Evolutionary conservation across 257 asterid species (phyloP), one percentile per base, ranked within the genome.

Genomic region (Solanum piurae): DNA sequence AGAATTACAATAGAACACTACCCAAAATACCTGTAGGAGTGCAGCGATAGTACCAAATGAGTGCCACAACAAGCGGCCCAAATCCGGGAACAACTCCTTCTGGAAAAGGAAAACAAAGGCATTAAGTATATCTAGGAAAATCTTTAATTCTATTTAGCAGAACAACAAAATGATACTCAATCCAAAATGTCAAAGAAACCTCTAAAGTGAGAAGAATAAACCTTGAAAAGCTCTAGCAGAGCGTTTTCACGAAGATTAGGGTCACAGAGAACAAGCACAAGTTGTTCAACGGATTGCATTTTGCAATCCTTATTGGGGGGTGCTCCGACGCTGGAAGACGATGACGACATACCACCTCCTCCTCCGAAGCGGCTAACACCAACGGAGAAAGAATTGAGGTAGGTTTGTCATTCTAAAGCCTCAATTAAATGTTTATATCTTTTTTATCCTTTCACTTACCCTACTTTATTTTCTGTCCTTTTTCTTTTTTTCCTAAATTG

Each of bases 221-320:
- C 92, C 91, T 20, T 38, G 20, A 73, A 64, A 74, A 90, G 91
- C 84, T 90, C 40, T 37, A 46, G 69, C 33, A 91, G 90, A 52
- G 93, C 90, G 25, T 83, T 74, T 83, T 77, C 91, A 7, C 90
- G 88, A 55, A 12, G 89, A 20, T 88, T 40, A 13, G 49, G 55
- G 38, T 85, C 66, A 66, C n/a, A 42, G 37, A 91, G 92, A 85
- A 89, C 88, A 60, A 89, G 83, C 75, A 83, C 89, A 31, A 85
- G 87, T 73, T 87, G 85, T 36, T 64, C 88, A 64, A 95, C 95
- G 23, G 97, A 91, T 90, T 94, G 96, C 94, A 94, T 91, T 77
- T 92, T 93, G 74, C 96, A 90, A 83, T 93, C 98, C 89, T 91
- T 94, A 88, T 85, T 91, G 33, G 68, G 86, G 25, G 58, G 88